A percentile compares a stretch with the other conserved stretches of the same genome.
Evolutionary conservation across 139 green algal species (phyloP).

Genomic region (Coccomyxa sp.): DNA sequence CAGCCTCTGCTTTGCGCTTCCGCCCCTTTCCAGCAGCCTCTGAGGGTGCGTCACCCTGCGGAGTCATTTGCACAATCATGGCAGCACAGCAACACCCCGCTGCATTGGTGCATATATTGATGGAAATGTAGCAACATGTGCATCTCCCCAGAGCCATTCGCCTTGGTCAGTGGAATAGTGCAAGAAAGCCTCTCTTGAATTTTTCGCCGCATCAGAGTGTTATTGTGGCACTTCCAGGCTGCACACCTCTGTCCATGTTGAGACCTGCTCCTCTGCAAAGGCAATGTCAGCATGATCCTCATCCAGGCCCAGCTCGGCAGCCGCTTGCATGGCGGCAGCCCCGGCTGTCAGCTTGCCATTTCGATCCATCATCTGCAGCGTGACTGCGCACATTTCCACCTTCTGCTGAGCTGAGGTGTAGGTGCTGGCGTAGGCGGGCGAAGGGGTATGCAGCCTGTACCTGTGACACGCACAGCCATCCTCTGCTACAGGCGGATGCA

Average conservation of each 20-base stretch:
- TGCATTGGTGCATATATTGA: too few relatives aligned
- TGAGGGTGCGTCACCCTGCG: background rate
- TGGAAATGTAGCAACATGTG: too few relatives aligned
- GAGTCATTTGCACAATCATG: background rate
- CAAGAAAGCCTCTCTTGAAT: too few relatives aligned
- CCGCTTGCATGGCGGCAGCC: conserved; percentile 6
- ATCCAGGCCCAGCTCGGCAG: too few relatives aligned
- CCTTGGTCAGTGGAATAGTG: too few relatives aligned
- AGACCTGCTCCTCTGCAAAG: conserved; percentile 10
- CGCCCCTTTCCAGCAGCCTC: background rate
- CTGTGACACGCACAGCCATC: background rate
- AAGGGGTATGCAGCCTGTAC: background rate
- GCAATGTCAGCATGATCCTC: background rate
- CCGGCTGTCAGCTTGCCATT: background rate
- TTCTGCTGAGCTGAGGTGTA: conserved; percentile 4
- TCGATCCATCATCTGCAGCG: background rate
- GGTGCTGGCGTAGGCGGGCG: background rate
- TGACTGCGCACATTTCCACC: conserved; percentile 13
- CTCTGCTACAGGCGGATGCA: background rate
- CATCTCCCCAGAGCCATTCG: too few relatives aligned
- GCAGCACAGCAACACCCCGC: too few relatives aligned
- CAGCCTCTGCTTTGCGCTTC: background rate
- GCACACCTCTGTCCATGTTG: conserved; percentile 8
- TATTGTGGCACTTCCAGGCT: too few relatives aligned
- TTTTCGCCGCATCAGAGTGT: too few relatives aligned